Evolutionary conservation across 2,329 filamentous ascomycete genomes (phyloP), one percentile per base, ranked within the genome.

Genomic region (Teratosphaeria epicoccoides): DNA sequence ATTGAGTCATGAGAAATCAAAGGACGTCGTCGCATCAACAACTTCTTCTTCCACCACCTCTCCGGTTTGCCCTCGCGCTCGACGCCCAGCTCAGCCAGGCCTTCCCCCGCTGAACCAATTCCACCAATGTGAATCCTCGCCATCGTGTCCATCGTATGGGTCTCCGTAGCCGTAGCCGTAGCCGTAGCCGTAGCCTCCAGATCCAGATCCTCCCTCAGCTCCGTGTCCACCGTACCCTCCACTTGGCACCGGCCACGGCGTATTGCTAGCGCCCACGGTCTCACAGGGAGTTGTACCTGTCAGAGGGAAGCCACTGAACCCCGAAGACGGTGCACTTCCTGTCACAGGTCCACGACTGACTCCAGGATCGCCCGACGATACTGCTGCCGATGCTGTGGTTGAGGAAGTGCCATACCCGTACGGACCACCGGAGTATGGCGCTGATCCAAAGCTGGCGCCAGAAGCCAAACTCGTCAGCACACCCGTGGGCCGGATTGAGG

Each of bases 131-230:
- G 4, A 6, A 17, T 9, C 33, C 33, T 24, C 20, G 24, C 23
- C 24, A 3, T 24, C 5, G 14, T 26, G n/a, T 25, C 6, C 43
- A n/a, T 20, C 22, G 20, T 24, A 33, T 20, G 14, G 29, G 23
- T 48, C 43, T 17, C 49, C 51, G 33, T 52, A 54, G 9, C 52
- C 52, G n/a, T 51, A 52, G 17, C 51, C 46, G 14, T 52, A 50
- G 12, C 50, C 47, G 12, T 50, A 49, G 23, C 52, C 47, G 14
- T n/a, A 12, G 14, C 12, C 33, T n/a, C 33, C 33, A 7, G 12
- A 40, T 6, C 33, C 33, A 17, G 7, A 40, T 3, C 33, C 33
- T 17, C 33, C n/a, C n/a, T n/a, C n/a, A n/a, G n/a, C n/a, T 12
- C 51, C 51, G 5, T 49, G 51, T 11, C 37, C 5, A 6, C 55